Conservation (phyloP, 1,139 yeast species). For the Meyerozyma athensensis region DNA sequence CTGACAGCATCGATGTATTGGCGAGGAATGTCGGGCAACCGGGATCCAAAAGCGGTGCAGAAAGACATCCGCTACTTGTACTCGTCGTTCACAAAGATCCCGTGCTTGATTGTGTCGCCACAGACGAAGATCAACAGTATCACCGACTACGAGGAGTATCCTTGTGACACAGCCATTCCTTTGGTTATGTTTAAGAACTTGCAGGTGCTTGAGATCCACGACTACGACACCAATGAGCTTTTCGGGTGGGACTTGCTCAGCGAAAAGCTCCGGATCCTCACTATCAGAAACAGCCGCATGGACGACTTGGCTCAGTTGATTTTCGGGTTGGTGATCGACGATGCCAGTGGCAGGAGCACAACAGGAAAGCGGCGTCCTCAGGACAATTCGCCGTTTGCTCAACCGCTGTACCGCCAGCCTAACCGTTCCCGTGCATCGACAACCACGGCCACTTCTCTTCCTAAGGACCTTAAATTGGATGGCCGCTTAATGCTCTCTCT, state of each 20-base stretch:
- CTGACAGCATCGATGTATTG: conserved; percentile 43
- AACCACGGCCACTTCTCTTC: conserved; percentile 18
- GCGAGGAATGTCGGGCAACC: conserved; percentile 32
- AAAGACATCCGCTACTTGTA: conserved; percentile 55
- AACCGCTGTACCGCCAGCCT: conserved; percentile 16
- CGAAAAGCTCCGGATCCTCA: conserved; percentile 51
- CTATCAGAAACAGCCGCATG: conserved; percentile 47
- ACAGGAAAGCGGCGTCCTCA: conserved; percentile 18
- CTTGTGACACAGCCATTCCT: conserved; percentile 68
- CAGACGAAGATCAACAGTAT: conserved; percentile 54
- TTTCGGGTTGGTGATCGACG: conserved; percentile 50
- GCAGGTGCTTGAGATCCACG: conserved; percentile 55
- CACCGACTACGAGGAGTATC: conserved; percentile 62
- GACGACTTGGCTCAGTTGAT: conserved; percentile 48
- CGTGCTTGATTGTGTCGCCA: conserved; percentile 57
- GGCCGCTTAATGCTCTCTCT: conserved; percentile 9
- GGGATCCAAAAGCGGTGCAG: conserved; percentile 40
- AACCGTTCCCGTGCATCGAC: conserved; percentile 27
- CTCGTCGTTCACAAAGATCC: conserved; percentile 63
- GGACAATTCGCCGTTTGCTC: conserved; percentile 9
- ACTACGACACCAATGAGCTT: conserved; percentile 59
- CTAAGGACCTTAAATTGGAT: conserved; percentile 15
- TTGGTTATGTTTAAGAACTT: conserved; percentile 55
- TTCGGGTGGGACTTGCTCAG: conserved; percentile 62
- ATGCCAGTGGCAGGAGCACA: conserved; percentile 44